phyloP scores from a whole-genome alignment of 345 rosid genomes.

The Camelina sativa region DNA sequence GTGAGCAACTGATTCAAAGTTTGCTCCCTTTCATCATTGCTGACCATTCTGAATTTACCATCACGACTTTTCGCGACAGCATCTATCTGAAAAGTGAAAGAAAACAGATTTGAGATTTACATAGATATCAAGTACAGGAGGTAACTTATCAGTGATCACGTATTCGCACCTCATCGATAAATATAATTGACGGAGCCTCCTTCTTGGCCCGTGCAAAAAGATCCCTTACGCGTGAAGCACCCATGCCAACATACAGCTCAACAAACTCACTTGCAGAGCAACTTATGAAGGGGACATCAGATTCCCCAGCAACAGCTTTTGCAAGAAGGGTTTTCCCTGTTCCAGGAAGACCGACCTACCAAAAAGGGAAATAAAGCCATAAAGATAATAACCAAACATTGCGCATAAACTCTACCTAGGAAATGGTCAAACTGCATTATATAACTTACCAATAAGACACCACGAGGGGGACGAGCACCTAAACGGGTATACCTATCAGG shows the following conservation, averaged over 20 bases:
- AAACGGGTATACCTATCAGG: slow-evolving; percentile 82
- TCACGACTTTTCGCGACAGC: slow-evolving; percentile 99
- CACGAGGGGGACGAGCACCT: slow-evolving; percentile 99
- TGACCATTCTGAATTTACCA: slow-evolving; percentile 83
- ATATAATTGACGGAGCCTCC: slow-evolving; percentile 95
- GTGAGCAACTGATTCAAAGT: slow-evolving; percentile 98
- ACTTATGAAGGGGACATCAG: slow-evolving; percentile 94
- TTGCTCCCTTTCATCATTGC: slow-evolving; percentile 98
- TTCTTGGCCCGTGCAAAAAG: slow-evolving; percentile 96
- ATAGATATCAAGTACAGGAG: not conserved
- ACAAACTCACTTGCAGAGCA: slow-evolving; percentile 98
- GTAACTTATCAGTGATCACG: slow-evolving; percentile 1
- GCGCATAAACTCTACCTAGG: not conserved
- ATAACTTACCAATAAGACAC: slow-evolving; percentile 87
- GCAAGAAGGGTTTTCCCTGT: slow-evolving; percentile 97
- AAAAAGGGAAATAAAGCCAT: not conserved
- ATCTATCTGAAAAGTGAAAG: slow-evolving; percentile 69
- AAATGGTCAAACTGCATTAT: not conserved
- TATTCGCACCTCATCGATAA: slow-evolving; percentile 84
- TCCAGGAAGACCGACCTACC: slow-evolving; percentile 96
- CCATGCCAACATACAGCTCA: slow-evolving; percentile 96
- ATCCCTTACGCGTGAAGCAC: slow-evolving; percentile 98
- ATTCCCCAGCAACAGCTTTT: slow-evolving; percentile 96
- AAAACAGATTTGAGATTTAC: not conserved
- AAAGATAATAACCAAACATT: slow-evolving; percentile 2